Evolutionary conservation across 768 basidiomycete genomes (phyloP).

Genomic region (Rhizopogon sp.): DNA sequence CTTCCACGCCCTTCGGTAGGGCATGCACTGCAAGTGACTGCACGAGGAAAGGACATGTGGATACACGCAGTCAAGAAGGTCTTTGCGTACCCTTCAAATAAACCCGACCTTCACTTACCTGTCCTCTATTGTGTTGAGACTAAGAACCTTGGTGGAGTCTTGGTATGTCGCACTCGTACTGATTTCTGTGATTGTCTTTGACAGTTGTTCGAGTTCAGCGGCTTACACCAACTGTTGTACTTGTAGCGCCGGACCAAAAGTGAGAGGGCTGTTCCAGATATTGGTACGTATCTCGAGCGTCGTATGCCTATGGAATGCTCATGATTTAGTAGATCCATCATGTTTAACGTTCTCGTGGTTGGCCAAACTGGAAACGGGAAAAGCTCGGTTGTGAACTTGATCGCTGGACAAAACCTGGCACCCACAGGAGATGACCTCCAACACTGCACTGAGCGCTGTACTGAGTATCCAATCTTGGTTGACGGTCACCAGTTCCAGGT

Average conservation of each 20-base stretch:
- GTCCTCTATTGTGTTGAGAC: too few relatives aligned
- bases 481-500: slow-evolving; percentile 15
- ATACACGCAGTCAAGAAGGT: too few relatives aligned
- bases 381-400: slow-evolving; percentile 25
- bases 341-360: slow-evolving; percentile 17
- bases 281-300: neutral
- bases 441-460: slow-evolving; percentile 29
- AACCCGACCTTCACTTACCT: too few relatives aligned
- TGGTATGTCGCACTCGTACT: neutral
- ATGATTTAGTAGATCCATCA: neutral
- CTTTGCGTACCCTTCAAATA: neutral
- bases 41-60: neutral
- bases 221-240: neutral
- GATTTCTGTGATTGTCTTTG: neutral
- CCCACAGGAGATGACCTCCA: slow-evolving; percentile 14
- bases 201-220: neutral
- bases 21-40: neutral
- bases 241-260: neutral
- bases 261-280: neutral
- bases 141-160: neutral
- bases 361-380: slow-evolving; percentile 26
- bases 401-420: slow-evolving; percentile 22
- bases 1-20: too few relatives aligned
- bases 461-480: slow-evolving; percentile 8
- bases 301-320: neutral